A percentile compares a stretch with the other conserved stretches of the same genome.
Evolutionary conservation across 176 grass and related monocot genomes (phyloP).

Genomic region (Otatea glauca): DNA sequence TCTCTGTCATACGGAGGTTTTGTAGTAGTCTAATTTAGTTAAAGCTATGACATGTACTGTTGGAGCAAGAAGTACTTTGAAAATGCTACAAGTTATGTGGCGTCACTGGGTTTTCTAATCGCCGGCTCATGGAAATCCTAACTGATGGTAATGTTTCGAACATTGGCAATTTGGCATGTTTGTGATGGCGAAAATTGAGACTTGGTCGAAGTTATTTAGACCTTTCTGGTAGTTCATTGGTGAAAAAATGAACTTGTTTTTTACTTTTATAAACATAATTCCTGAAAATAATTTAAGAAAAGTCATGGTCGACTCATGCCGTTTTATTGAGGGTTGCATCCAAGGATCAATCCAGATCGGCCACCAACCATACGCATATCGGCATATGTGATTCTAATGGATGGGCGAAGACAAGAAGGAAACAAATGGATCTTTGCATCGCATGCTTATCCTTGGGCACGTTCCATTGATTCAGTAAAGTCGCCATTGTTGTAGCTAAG

Average conservation of each 20-base stretch:
- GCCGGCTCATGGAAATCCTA: background rate
- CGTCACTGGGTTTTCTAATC: background rate
- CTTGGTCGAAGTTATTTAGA: too few relatives aligned
- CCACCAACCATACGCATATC: background rate
- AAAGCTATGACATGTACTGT: background rate
- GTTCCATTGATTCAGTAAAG: too few relatives aligned
- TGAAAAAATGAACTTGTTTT: too few relatives aligned
- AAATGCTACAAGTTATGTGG: background rate
- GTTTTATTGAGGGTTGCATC: background rate
- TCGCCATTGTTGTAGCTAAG: too few relatives aligned
- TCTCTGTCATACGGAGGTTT: conserved; percentile 3
- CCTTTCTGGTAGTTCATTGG: too few relatives aligned
- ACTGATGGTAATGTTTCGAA: background rate
- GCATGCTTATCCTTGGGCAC: too few relatives aligned
- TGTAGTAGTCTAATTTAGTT: background rate
- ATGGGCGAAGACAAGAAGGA: too few relatives aligned
- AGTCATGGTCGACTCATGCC: background rate
- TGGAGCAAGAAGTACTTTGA: background rate
- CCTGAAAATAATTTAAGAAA: background rate
- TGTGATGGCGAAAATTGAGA: background rate
- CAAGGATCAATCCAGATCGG: background rate
- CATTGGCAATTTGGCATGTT: background rate
- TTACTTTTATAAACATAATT: background rate
- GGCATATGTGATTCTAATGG: conserved; percentile 6
- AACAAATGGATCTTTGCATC: too few relatives aligned